Evolutionary conservation across 805 yeast genomes (phyloP), one percentile per base, ranked within the genome.

Genomic region (Metschnikowia henanensis): DNA sequence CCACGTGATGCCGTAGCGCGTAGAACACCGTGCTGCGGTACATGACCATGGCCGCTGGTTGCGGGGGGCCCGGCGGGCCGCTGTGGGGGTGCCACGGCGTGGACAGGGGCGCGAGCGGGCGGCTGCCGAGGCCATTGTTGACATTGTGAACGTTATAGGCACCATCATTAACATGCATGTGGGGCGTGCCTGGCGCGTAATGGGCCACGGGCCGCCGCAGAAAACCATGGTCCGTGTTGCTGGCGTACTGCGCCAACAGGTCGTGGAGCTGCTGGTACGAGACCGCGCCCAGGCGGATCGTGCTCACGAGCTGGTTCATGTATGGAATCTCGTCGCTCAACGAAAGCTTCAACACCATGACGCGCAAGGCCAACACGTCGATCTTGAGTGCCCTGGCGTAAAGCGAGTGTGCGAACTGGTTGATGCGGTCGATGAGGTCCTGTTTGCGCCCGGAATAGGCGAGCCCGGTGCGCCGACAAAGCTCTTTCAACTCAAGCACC

Each of bases 11-110:
- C 44, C 72, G 72, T 29, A 80, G 59, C 9, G 60, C 63, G 60
- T 73, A 84, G 59, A 84, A 84, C 1, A 84, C 82, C 30, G 80
- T 47, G 67, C 76, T 42, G 66, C 65, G 64, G 81, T 83, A 57
- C 66, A 74, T 1, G 73, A 52, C 53, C 67, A 75, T 65, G 33
- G 76, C 78, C 10, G 62, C 65, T 30, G 49, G 51, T 35, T 60
- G 53, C 16, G 23, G 15, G 23, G 25, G 13, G 15, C 15, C 7
- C 5, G 5, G 30, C 30, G 15, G n/a, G 30, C 30, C 6, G 33
- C 20, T 16, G n/a, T 10, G 15, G 12, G 12, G 13, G 33, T 9
- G 20, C 21, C 34, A 9, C 8, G 20, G 21, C 21, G 16, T 9
- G 34, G 7, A 6, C 19, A 13, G 16, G 16, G 16, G 16, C 30